Percentiles rank a stretch among this genome's conserved stretches.
Evolutionary conservation across 805 yeast species (phyloP).

Genomic region (Maudiozyma turicensis): DNA sequence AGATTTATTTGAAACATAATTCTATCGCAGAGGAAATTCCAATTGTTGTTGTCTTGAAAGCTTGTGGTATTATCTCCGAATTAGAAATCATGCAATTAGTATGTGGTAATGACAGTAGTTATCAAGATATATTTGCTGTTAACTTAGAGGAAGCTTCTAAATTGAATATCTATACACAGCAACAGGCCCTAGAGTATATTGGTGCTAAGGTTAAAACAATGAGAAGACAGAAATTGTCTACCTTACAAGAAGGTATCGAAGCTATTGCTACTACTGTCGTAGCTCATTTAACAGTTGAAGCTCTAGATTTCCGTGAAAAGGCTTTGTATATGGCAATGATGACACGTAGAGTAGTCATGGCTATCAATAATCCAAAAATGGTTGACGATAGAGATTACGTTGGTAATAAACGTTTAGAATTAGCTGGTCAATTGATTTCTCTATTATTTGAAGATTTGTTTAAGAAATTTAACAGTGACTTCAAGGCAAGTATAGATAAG

Average conservation of each 20-base stretch:
- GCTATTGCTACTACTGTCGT: conserved; percentile 92
- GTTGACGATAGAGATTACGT: conserved; percentile 99
- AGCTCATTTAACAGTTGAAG: conserved; percentile 84
- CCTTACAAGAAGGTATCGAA: conserved; percentile 90
- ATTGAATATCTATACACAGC: conserved; percentile 79
- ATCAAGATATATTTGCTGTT: conserved; percentile 86
- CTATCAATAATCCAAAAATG: conserved; percentile 86
- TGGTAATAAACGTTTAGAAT: conserved; percentile 92
- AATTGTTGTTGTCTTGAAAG: conserved; percentile 83
- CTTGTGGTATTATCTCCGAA: conserved; percentile 90
- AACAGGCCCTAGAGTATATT: conserved; percentile 83
- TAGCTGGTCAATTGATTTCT: conserved; percentile 96
- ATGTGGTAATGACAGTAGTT: conserved; percentile 79
- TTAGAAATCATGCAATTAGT: conserved; percentile 88
- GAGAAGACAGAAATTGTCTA: conserved; percentile 76
- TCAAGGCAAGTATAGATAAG: conserved; percentile 90
- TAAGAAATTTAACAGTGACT: conserved; percentile 90
- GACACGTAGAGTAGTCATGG: conserved; percentile 94
- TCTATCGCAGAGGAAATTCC: conserved; percentile 94
- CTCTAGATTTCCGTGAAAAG: conserved; percentile 83
- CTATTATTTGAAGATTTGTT: conserved; percentile 91
- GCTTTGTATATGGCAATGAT: conserved; percentile 90
- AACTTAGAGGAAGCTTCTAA: conserved; percentile 91
- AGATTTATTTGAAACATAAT: conserved; percentile 86
- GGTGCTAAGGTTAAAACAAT: conserved; percentile 89